phyloP scores from a whole-genome alignment of 352 stramenopile genomes.

The Phytophthora ramorum region DNA sequence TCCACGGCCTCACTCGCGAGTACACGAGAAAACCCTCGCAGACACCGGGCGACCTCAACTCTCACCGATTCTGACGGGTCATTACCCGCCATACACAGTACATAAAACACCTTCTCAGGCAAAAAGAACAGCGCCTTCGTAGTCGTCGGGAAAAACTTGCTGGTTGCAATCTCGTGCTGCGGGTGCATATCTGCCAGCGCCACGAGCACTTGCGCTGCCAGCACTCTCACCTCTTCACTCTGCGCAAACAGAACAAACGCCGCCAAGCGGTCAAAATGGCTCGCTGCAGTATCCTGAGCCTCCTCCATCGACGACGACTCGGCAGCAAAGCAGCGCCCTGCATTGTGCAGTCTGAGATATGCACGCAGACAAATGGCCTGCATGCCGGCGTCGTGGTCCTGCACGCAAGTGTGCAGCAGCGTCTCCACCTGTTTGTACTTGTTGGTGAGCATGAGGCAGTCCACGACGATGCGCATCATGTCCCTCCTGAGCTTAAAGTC shows the following conservation, averaged over 20 bases:
- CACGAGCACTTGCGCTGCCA: conserved; percentile 49
- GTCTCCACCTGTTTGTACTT: conserved; percentile 50
- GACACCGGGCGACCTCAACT: conserved; percentile 43
- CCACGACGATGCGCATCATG: conserved; percentile 78
- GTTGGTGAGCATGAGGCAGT: conserved; percentile 59
- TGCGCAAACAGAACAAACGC: conserved; percentile 43
- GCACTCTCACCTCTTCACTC: conserved; percentile 34
- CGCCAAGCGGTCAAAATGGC: conserved; percentile 47
- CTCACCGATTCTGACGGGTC: conserved; percentile 46
- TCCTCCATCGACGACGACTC: background rate
- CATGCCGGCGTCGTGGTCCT: conserved; percentile 65
- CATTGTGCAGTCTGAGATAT: conserved; percentile 61
- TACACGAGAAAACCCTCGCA: conserved; percentile 39
- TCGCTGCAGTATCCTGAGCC: background rate
- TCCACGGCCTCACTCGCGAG: conserved; percentile 34
- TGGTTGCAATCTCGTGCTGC: conserved; percentile 28
- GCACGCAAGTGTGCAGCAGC: conserved; percentile 56
- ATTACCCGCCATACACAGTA: conserved; percentile 50
- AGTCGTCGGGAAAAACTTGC: conserved; percentile 31
- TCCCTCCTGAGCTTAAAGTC: conserved; percentile 80
- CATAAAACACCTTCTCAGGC: conserved; percentile 51
- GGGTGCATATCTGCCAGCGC: conserved; percentile 31
- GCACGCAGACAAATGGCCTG: conserved; percentile 61
- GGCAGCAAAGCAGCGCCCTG: conserved; percentile 28
- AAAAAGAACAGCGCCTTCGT: conserved; percentile 26